Evolutionary conservation across 192 early-diverging fungal genomes (phyloP).

Genomic region (Backusella psychrophila): DNA sequence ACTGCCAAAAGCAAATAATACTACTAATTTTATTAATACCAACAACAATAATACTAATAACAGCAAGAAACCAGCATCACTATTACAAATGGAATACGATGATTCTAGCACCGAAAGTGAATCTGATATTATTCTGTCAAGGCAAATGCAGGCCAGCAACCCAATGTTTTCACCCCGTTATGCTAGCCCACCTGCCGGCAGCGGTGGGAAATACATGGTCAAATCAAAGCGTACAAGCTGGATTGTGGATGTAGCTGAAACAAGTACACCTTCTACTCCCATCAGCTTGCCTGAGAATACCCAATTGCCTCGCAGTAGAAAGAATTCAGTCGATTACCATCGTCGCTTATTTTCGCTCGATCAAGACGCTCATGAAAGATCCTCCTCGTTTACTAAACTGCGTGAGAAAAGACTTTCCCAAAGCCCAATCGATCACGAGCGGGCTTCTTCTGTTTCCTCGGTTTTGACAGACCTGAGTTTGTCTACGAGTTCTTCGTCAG

Average conservation of each 20-base stretch:
- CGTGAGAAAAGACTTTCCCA: not conserved
- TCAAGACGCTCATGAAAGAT: not conserved
- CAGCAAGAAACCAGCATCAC: not conserved
- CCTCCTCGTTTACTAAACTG: not conserved
- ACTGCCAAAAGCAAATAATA: not conserved
- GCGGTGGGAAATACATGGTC: constrained; percentile 21
- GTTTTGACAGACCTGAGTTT: constrained; percentile 19
- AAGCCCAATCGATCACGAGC: constrained; percentile 9
- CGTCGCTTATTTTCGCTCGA: not conserved
- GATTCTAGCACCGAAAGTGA: not conserved
- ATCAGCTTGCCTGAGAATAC: constrained; percentile 14
- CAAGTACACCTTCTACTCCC: constrained; percentile 13
- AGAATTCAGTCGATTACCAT: constrained; percentile 9
- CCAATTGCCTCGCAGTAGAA: constrained; percentile 8
- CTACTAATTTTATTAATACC: not conserved
- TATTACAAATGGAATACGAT: not conserved
- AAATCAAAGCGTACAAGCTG: constrained; percentile 36
- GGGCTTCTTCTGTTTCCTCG: constrained; percentile 30
- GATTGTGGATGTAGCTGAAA: constrained; percentile 17
- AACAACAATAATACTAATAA: not conserved
- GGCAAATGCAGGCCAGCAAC: not conserved
- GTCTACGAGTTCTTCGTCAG: not conserved
- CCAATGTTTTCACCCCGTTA: constrained; percentile 6
- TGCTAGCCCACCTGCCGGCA: constrained; percentile 22
- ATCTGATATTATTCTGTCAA: not conserved